Conservation (phyloP, 78 protist genomes). For the Dictyostelium purpureum region DNA sequence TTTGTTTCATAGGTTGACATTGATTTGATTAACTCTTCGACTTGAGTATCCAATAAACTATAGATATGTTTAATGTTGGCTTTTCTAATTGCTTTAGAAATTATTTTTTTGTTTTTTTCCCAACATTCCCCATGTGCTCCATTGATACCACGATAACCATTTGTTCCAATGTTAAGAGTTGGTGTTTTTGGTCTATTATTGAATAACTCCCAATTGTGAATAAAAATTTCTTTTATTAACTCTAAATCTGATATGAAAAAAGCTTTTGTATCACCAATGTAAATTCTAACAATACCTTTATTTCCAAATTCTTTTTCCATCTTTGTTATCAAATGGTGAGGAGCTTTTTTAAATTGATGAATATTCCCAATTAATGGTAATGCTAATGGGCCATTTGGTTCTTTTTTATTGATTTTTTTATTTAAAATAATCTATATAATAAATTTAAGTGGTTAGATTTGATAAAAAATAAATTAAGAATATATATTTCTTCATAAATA, state of each 20-base stretch:
- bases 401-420: background rate
- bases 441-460: too few relatives aligned
- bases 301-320: background rate
- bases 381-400: background rate
- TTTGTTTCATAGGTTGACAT: background rate
- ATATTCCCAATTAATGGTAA: slow-evolving; percentile 12
- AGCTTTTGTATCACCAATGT: slow-evolving; percentile 29
- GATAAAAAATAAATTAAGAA: background rate
- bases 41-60: slow-evolving; percentile 1
- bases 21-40: background rate
- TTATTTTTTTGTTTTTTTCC: background rate
- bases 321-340: background rate
- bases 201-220: slow-evolving; percentile 2
- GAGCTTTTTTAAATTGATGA: background rate
- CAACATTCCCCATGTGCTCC: background rate
- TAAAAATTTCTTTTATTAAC: background rate
- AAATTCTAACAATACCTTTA: background rate
- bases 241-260: slow-evolving; percentile 1
- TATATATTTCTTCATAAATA: background rate
- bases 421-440: background rate
- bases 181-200: slow-evolving; percentile 7
- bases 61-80: background rate
- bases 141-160: background rate
- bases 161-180: background rate
- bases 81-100: background rate